Evolutionary conservation across 257 asterid genomes (phyloP), one percentile per base, ranked within the genome.

Genomic region (Linderniella brevidens): DNA sequence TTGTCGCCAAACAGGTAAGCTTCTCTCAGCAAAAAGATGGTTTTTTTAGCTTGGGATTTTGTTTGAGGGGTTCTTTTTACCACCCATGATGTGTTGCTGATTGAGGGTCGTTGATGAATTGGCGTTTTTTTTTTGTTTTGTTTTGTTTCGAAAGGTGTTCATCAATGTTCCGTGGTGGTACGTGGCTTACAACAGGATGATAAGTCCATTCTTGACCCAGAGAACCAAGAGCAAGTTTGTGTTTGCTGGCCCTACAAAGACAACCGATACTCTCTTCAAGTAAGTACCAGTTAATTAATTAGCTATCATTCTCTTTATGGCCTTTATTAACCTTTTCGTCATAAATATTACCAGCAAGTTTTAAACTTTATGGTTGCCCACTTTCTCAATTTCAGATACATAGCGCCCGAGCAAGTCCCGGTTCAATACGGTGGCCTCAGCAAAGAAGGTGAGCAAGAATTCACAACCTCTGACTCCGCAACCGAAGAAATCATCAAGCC

Each of bases 91-190:
- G 13, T 17, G 40, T 42, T 1, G 6, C 46, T 69, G 54, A 35
- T 50, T 53, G 18, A 13, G 2, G 17, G 9, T 13, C 18, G 3
- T 39, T 39, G 15, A 10, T 13, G 48, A 8, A 29, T 46, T 13
- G 9, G n/a, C 17, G 14, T 46, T 46, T n/a, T n/a, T n/a, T n/a
- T n/a, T n/a, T n/a, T n/a, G n/a, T n/a, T n/a, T n/a, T n/a, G n/a
- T n/a, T n/a, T n/a, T 45, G 46, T 18, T 17, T 66, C 37, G 7
- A 54, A 69, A 87, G 97, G 90, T 87, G 61, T 80, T 83, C 61
- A 57, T 87, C 86, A 87, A 87, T 68, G 97, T 87, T 20, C 97
- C 97, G 32, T 87, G 97, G 97, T 87, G 97, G 95, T 78, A 83
- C 60, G 73, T 78, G 76, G 93, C 97, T 16, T 87, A 71, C 79